A percentile compares a stretch with the other conserved stretches of the same genome.
These are phyloP conservation scores for Primulina tabacum DNA, from an alignment of 257 asterid genomes.

Conservation along the genomic window DNA sequence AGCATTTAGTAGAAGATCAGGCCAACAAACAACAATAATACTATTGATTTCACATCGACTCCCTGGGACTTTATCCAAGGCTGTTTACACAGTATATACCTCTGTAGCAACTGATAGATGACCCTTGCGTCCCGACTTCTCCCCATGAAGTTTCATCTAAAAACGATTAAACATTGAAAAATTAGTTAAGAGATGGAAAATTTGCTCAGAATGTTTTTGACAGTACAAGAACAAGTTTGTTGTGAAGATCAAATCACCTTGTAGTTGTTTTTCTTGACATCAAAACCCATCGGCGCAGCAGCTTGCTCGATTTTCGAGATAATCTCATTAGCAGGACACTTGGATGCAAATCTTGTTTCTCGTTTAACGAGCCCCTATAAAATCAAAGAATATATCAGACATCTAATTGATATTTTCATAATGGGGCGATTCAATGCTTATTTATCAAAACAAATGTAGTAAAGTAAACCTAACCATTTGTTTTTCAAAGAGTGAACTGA, in stretches of 20 bases:
- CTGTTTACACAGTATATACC: constrained; percentile 41
- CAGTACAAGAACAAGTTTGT: background rate
- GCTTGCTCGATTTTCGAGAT: constrained; percentile 70
- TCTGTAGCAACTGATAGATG: constrained; percentile 84
- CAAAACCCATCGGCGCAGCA: constrained; percentile 73
- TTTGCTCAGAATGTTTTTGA: background rate
- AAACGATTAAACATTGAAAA: constrained; percentile 13
- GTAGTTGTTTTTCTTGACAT: constrained; percentile 66
- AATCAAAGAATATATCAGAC: constrained; percentile 3
- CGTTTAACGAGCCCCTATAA: constrained; percentile 66
- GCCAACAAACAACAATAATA: background rate
- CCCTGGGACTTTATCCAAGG: background rate
- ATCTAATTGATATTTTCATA: background rate
- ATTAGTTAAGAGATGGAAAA: background rate
- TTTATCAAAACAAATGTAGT: background rate
- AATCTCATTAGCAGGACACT: constrained; percentile 64
- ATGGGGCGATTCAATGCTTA: background rate
- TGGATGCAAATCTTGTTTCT: constrained; percentile 78
- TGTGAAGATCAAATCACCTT: constrained; percentile 38
- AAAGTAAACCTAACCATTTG: constrained; percentile 54
- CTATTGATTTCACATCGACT: background rate
- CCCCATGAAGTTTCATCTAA: constrained; percentile 92
- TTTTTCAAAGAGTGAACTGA: constrained; percentile 82
- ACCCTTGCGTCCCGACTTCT: constrained; percentile 93
- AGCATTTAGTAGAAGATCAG: constrained; percentile 13